phyloP scores from a whole-genome alignment of 129 eudicot genomes.

The Helichrysum umbraculigerum region DNA sequence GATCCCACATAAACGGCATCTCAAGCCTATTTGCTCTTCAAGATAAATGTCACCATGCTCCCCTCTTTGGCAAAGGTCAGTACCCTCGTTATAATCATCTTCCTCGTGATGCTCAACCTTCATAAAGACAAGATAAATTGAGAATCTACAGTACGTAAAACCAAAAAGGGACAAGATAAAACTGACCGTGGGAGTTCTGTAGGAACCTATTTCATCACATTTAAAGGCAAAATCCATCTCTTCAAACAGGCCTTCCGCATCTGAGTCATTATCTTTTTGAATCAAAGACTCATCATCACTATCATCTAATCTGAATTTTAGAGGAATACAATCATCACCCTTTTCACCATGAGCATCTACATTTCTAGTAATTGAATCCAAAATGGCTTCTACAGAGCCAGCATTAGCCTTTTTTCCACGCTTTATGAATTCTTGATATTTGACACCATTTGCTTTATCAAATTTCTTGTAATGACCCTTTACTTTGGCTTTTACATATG shows the following conservation, averaged over 20 bases:
- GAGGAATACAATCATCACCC: slow-evolving; percentile 8
- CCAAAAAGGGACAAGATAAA: background rate
- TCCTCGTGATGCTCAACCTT: slow-evolving; percentile 32
- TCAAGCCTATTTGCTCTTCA: slow-evolving; percentile 50
- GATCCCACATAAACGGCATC: slow-evolving; percentile 42
- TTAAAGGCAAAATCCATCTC: slow-evolving; percentile 31
- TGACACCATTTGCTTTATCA: slow-evolving; percentile 15
- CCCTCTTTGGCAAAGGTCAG: slow-evolving; percentile 30
- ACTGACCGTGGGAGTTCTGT: slow-evolving; percentile 20
- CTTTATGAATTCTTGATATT: slow-evolving; percentile 4
- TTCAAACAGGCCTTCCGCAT: slow-evolving; percentile 23
- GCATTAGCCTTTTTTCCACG: slow-evolving; percentile 2
- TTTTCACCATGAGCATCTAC: slow-evolving; percentile 14
- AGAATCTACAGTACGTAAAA: background rate
- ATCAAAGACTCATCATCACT: slow-evolving; percentile 28
- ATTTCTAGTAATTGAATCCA: slow-evolving; percentile 14
- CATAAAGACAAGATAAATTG: background rate
- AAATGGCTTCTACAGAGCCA: slow-evolving; percentile 26
- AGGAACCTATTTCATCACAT: slow-evolving; percentile 37
- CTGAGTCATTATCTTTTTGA: slow-evolving; percentile 25
- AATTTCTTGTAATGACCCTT: background rate
- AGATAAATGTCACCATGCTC: slow-evolving; percentile 26
- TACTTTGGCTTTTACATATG: slow-evolving; percentile 2
- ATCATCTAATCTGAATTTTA: slow-evolving; percentile 48
- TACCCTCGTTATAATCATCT: background rate